These are phyloP conservation scores for Staphylotrichum longicolle DNA, from an alignment of 495 filamentous ascomycete species.

Conservation along the genomic window DNA sequence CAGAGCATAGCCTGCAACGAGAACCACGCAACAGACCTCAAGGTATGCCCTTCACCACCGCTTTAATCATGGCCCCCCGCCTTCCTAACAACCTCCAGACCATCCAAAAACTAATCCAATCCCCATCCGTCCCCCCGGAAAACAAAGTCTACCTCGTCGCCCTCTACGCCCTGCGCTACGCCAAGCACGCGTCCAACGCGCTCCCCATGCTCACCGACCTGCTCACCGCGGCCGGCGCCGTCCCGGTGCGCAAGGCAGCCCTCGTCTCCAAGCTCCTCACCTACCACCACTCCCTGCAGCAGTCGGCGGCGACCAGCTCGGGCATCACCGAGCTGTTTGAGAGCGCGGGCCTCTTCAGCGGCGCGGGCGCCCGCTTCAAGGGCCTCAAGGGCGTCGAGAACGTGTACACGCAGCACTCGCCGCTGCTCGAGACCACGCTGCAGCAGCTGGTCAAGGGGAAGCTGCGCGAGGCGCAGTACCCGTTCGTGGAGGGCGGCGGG, in stretches of 20 bases:
- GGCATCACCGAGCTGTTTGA: conserved; percentile 91
- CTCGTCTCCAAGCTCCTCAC: conserved; percentile 73
- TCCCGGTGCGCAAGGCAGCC: conserved; percentile 69
- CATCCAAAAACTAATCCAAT: conserved; percentile 78
- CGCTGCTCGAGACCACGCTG: conserved; percentile 78
- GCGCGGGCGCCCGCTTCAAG: conserved; percentile 85
- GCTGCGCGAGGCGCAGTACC: conserved; percentile 78
- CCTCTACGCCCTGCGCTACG: conserved; percentile 88
- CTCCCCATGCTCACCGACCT: conserved; percentile 82
- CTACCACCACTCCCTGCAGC: conserved; percentile 81
- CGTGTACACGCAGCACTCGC: conserved; percentile 97
- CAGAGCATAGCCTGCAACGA: conserved; percentile 97
- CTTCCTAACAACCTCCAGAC: conserved; percentile 49
- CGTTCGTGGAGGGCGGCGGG: conserved; percentile 84
- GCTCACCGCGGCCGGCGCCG: conserved; percentile 69
- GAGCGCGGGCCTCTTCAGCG: conserved; percentile 84
- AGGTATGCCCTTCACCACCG: conserved; percentile 51
- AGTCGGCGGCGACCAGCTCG: conserved; percentile 54
- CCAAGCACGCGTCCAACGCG: conserved; percentile 75
- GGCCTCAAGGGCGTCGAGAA: conserved; percentile 97
- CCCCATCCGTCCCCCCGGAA: conserved; percentile 66
- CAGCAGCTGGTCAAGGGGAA: conserved; percentile 91
- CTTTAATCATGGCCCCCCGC: not conserved
- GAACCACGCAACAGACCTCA: conserved; percentile 83
- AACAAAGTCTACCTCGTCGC: conserved; percentile 87